Percentiles rank a stretch among this genome's conserved stretches.
Conservation (phyloP, 2,329 filamentous ascomycete species). For the Aspergillus niger region DNA sequence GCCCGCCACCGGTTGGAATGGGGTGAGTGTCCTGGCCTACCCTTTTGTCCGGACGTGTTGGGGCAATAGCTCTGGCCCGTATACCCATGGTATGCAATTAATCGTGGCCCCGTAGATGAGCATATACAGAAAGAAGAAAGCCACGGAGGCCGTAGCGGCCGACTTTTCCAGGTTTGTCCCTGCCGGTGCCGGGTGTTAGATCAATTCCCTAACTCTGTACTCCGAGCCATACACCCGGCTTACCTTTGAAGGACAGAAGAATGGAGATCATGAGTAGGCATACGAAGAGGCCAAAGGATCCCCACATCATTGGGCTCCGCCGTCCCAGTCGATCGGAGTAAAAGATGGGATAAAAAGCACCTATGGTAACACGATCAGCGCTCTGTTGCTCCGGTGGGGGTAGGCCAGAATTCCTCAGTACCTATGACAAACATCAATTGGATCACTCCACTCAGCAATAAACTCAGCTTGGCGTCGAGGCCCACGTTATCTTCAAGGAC, state of each 20-base stretch:
- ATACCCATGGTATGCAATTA: constrained; percentile 55
- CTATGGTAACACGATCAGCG: constrained; percentile 22
- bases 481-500: constrained; percentile 52
- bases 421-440: constrained; percentile 35
- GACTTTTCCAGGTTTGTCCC: constrained; percentile 37
- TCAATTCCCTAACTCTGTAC: background rate
- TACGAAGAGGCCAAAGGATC: constrained; percentile 36
- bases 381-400: background rate
- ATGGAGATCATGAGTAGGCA: constrained; percentile 47
- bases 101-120: constrained; percentile 47
- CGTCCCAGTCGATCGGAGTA: constrained; percentile 47
- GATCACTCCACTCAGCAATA: constrained; percentile 51
- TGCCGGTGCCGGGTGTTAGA: constrained; percentile 11
- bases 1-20: constrained; percentile 6
- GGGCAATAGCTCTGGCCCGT: constrained; percentile 54
- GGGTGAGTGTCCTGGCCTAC: constrained; percentile 26
- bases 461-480: constrained; percentile 45
- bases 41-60: constrained; percentile 54
- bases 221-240: background rate
- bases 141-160: constrained; percentile 50
- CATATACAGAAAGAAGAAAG: constrained; percentile 54
- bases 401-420: constrained; percentile 9
- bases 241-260: constrained; percentile 48
- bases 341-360: constrained; percentile 50
- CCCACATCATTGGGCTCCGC: constrained; percentile 41